Evolutionary conservation across 352 stramenopile genomes (phyloP).

Genomic region (Globisporangium solare): DNA sequence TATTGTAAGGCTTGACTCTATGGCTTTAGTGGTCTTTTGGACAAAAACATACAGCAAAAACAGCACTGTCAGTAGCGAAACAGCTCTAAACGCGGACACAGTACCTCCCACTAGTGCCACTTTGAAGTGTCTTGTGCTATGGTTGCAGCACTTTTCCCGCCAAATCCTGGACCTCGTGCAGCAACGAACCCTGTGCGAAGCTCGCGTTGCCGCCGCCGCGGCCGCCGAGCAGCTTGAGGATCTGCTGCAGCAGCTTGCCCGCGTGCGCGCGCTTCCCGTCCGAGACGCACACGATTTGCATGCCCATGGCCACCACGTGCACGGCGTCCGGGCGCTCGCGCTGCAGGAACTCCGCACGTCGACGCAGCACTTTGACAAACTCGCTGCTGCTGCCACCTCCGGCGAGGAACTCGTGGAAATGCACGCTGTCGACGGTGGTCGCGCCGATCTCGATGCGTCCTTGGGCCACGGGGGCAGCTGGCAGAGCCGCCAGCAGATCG

Average conservation of each 20-base stretch:
- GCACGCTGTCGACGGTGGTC: conserved; percentile 16
- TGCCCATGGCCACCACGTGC: conserved; percentile 46
- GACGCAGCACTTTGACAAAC: conserved; percentile 51
- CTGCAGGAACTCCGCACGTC: conserved; percentile 54
- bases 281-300: conserved; percentile 46
- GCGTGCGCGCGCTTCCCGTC: conserved; percentile 33
- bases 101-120: neutral
- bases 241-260: conserved; percentile 48
- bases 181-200: conserved; percentile 60
- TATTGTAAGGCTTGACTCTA: neutral
- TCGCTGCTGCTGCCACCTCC: conserved; percentile 17
- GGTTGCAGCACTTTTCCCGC: conserved; percentile 16
- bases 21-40: no score
- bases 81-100: neutral
- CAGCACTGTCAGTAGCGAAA: neutral
- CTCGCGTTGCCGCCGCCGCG: conserved; percentile 51
- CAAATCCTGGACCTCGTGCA: conserved; percentile 17
- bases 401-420: conserved; percentile 25
- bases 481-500: conserved; percentile 41
- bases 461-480: conserved; percentile 27
- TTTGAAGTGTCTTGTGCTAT: conserved; percentile 1
- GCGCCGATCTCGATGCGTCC: conserved; percentile 18
- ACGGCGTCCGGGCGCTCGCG: conserved; percentile 23
- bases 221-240: conserved; percentile 48
- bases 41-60: neutral